Conservation (phyloP, 495 filamentous ascomycete species). For the Hypoxylon lenormandii region DNA sequence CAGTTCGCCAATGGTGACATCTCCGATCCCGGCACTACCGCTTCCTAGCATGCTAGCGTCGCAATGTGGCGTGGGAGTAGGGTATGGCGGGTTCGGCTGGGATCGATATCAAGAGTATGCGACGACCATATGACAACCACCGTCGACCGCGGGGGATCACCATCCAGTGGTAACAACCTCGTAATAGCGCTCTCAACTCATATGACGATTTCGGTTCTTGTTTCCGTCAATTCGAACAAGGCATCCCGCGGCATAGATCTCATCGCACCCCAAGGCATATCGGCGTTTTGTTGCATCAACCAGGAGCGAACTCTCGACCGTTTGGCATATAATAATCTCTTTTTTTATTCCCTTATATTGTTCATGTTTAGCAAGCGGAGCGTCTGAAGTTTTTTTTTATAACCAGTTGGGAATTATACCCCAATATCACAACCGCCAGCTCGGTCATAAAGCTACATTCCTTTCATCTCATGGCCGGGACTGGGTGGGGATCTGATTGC, state of each 20-base stretch:
- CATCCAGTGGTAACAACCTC: slow-evolving; percentile 58
- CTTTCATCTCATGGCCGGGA: slow-evolving; percentile 58
- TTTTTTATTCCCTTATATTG: slow-evolving; percentile 43
- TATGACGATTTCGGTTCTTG: slow-evolving; percentile 33
- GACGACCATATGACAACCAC: slow-evolving; percentile 73
- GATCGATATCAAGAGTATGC: slow-evolving; percentile 73
- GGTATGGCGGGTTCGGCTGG: slow-evolving; percentile 84
- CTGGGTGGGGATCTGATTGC: slow-evolving; percentile 62
- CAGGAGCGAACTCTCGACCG: slow-evolving; percentile 54
- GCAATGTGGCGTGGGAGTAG: slow-evolving; percentile 82
- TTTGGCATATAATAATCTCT: slow-evolving; percentile 44
- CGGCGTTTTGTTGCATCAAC: slow-evolving; percentile 59
- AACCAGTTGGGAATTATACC: slow-evolving; percentile 39
- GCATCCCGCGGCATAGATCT: slow-evolving; percentile 47
- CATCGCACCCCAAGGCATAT: slow-evolving; percentile 50
- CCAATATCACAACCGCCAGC: slow-evolving; percentile 57
- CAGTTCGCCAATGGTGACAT: slow-evolving; percentile 70
- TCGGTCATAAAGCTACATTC: slow-evolving; percentile 56
- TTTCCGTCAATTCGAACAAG: slow-evolving; percentile 36
- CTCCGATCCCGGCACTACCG: slow-evolving; percentile 80
- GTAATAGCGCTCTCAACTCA: slow-evolving; percentile 35
- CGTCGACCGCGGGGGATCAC: slow-evolving; percentile 52
- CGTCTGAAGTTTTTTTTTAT: slow-evolving; percentile 48
- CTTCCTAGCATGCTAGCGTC: slow-evolving; percentile 89
- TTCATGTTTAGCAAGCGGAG: slow-evolving; percentile 57